phyloP scores from a whole-genome alignment of 805 yeast species.

The Pichia rugopelliculosa region DNA sequence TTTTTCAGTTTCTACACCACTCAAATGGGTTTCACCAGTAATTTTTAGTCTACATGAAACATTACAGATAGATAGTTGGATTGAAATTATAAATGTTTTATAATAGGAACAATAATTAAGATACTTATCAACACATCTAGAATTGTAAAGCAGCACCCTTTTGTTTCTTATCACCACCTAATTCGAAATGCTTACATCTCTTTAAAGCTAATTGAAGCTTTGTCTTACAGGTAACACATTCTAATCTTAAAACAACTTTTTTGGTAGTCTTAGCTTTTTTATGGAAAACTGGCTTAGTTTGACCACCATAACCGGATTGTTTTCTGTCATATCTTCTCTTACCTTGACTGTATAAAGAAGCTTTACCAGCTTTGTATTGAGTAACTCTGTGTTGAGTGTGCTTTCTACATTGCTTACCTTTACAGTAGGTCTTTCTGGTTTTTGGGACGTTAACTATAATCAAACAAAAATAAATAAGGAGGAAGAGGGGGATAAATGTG shows the following conservation, averaged over 20 bases:
- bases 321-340: conserved; percentile 99
- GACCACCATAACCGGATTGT: conserved; percentile 99
- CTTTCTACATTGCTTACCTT: conserved; percentile 97
- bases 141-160: conserved; percentile 99
- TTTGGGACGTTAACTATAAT: conserved; percentile 96
- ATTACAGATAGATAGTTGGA: conserved; percentile 1
- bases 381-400: conserved; percentile 99
- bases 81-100: conserved; percentile 1
- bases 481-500: background rate
- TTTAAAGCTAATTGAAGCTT: conserved; percentile 95
- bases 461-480: background rate
- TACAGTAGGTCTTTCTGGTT: conserved; percentile 99
- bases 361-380: conserved; percentile 99
- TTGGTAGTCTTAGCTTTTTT: conserved; percentile 99
- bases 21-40: no score
- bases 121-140: conserved; percentile 37
- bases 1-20: no score
- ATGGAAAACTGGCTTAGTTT: conserved; percentile 99
- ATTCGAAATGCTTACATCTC: conserved; percentile 99
- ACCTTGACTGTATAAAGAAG: conserved; percentile 99
- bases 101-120: background rate
- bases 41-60: no score
- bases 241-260: conserved; percentile 98
- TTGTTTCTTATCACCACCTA: conserved; percentile 99
- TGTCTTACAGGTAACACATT: conserved; percentile 98